Base-by-base conservation (phyloP, 495 filamentous ascomycete species). In the Talaromyces nanjingensis region DNA sequence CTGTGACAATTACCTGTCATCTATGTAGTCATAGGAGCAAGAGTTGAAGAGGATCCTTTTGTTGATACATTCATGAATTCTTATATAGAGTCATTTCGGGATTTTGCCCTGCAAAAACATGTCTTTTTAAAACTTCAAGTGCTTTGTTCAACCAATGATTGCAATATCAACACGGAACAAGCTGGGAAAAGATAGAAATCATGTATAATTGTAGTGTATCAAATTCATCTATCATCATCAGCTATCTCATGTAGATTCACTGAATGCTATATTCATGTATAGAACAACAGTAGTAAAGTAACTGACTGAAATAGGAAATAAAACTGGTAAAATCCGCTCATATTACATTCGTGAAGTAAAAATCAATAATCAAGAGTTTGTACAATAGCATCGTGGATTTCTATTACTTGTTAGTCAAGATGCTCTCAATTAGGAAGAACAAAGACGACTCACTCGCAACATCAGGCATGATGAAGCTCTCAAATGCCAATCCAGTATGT, bases 391-490 rank as follows among this genome's bases (percentile, higher is more conserved):
- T 89, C 86, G 59, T 86, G 88, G n/a, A 88, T 82, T 52, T 84
- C 85, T 87, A 60, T 6, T 34, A 8, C 27, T 12, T 5, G 31
- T 53, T 53, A 59, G 55, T 61, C 58, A 60, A 25, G 54, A 12
- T 25, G 52, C 58, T 54, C 14, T 3, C 45, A 9, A 25, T 14
- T n/a, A 22, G 53, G 33, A 27, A 33, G 18, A 14, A 3, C 22
- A 63, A 37, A 29, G 52, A 31, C 11, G 29, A 88, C 93, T 88
- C 79, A 97, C 93, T 86, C 3, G 91, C 84, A 67, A 96, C 89
- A 77, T 97, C 93, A 1, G 94, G 94, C 45, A 96, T 79, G 67
- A 93, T 91, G 68, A 97, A 92, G 72, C 84, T 83, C 78, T 98
- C 94, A 74, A 85, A 98, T 49, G 86, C 69, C 64, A 98, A 73